A percentile compares a stretch with the other conserved stretches of the same genome.
Evolutionary conservation across 352 stramenopile species (phyloP).

Genomic region (Vaucheria bursata): DNA sequence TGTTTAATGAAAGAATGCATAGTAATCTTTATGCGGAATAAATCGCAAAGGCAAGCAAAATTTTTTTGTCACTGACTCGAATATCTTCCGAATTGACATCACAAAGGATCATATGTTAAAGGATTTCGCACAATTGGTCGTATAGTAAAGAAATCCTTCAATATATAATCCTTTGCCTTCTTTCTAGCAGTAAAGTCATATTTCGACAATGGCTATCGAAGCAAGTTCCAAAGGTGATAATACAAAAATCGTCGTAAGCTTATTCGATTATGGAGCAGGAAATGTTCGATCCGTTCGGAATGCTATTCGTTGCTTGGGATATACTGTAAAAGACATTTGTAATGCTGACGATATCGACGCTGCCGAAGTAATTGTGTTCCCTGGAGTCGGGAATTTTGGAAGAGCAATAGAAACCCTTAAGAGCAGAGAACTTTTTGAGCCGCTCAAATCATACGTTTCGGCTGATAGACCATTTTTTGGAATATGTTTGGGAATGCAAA

Average conservation of each 20-base stretch:
- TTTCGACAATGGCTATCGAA: too few species aligned
- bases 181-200: too few species aligned
- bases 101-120: too few species aligned
- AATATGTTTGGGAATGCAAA: slow-evolving; percentile 97
- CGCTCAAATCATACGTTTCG: slow-evolving; percentile 73
- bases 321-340: slow-evolving; percentile 15
- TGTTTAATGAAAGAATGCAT: too few species aligned
- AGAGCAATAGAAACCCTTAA: slow-evolving; percentile 83
- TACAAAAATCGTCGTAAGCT: slow-evolving; percentile 56
- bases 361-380: slow-evolving; percentile 61
- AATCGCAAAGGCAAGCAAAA: too few species aligned
- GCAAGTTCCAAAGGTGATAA: too few species aligned
- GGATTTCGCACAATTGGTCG: too few species aligned
- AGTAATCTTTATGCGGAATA: too few species aligned
- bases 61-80: too few species aligned
- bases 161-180: too few species aligned
- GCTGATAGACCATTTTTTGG: slow-evolving; percentile 80
- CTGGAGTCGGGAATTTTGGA: slow-evolving; percentile 66
- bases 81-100: too few species aligned
- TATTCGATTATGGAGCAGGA: slow-evolving; percentile 97
- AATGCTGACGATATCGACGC: slow-evolving; percentile 35
- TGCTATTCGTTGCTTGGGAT: slow-evolving; percentile 75
- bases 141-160: too few species aligned
- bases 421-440: slow-evolving; percentile 68
- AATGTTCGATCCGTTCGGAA: slow-evolving; percentile 95